These are phyloP conservation scores for Sonneratia caseolaris DNA, from an alignment of 345 rosid genomes.

Conservation along the genomic window DNA sequence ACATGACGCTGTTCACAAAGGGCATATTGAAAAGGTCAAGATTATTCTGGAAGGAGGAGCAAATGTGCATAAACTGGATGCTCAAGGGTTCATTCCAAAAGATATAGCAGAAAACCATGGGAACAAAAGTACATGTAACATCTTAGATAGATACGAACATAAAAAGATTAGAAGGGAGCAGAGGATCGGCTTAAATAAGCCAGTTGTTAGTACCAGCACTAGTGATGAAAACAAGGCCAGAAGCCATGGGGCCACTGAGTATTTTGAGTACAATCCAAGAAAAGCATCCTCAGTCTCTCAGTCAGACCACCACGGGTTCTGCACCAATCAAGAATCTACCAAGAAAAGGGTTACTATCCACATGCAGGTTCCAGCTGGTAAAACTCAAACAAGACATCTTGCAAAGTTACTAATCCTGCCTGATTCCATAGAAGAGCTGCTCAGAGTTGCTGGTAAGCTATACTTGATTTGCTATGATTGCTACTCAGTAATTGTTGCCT, in stretches of 20 bases:
- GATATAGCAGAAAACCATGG: constrained; percentile 42
- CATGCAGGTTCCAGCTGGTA: constrained; percentile 30
- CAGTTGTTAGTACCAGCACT: constrained; percentile 13
- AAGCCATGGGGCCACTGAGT: constrained; percentile 15
- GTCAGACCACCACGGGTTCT: constrained; percentile 19
- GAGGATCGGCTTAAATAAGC: constrained; percentile 26
- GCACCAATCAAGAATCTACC: constrained; percentile 12
- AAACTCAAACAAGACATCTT: constrained; percentile 18
- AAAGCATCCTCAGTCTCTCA: constrained; percentile 20
- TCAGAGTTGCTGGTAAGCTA: constrained; percentile 70
- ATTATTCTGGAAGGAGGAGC: constrained; percentile 44
- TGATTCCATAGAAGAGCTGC: constrained; percentile 64
- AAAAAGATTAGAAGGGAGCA: constrained; percentile 35
- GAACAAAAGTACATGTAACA: constrained; percentile 37
- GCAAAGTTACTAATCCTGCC: constrained; percentile 75
- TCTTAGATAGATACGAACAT: constrained; percentile 34
- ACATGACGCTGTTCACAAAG: constrained; percentile 38
- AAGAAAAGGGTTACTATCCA: constrained; percentile 77
- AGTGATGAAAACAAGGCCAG: constrained; percentile 16
- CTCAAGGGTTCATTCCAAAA: constrained; percentile 38
- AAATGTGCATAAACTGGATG: constrained; percentile 35
- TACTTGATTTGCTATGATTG: constrained; percentile 13
- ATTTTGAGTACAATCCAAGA: constrained; percentile 14
- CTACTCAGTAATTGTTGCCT: background rate
- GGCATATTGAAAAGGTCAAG: constrained; percentile 49